These are phyloP conservation scores for Cydonia oblonga DNA, from an alignment of 331 rosid genomes.

Conservation along the genomic window DNA sequence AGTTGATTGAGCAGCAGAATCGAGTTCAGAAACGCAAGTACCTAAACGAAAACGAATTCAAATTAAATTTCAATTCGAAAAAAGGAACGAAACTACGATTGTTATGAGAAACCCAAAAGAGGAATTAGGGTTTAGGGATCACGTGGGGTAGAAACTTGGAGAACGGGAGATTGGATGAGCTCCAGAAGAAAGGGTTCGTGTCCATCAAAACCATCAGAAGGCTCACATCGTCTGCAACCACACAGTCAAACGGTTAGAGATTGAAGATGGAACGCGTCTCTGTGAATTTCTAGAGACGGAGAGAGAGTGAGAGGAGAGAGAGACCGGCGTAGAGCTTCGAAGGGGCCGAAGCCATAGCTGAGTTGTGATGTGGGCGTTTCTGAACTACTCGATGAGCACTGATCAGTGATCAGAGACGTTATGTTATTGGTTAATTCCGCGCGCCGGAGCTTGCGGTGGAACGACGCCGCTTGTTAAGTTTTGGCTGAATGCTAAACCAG, in stretches of 20 bases:
- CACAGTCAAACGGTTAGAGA: neutral
- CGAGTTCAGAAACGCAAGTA: slow-evolving; percentile 64
- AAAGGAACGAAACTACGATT: neutral
- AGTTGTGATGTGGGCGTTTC: neutral
- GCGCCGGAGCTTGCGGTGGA: too few relatives aligned
- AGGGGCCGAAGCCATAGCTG: slow-evolving; percentile 58
- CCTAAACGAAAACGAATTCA: slow-evolving; percentile 15
- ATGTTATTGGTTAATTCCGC: too few relatives aligned
- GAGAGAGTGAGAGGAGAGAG: neutral
- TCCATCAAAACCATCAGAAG: slow-evolving; percentile 75
- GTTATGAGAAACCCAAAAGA: neutral
- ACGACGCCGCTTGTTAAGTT: too few relatives aligned
- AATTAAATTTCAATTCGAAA: neutral
- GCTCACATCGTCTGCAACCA: slow-evolving; percentile 75
- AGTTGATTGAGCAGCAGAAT: slow-evolving; percentile 67
- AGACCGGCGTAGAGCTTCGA: slow-evolving; percentile 68
- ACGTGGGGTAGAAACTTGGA: slow-evolving; percentile 78
- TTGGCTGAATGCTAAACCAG: too few relatives aligned
- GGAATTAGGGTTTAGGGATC: slow-evolving; percentile 4
- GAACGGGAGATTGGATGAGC: slow-evolving; percentile 55
- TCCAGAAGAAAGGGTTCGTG: slow-evolving; percentile 88
- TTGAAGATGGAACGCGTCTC: neutral
- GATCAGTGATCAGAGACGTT: too few relatives aligned
- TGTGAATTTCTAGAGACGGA: neutral
- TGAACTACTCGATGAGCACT: neutral